Base-by-base conservation (phyloP, 2,329 filamentous ascomycete genomes). In the Rhinocladiella mackenziei region DNA sequence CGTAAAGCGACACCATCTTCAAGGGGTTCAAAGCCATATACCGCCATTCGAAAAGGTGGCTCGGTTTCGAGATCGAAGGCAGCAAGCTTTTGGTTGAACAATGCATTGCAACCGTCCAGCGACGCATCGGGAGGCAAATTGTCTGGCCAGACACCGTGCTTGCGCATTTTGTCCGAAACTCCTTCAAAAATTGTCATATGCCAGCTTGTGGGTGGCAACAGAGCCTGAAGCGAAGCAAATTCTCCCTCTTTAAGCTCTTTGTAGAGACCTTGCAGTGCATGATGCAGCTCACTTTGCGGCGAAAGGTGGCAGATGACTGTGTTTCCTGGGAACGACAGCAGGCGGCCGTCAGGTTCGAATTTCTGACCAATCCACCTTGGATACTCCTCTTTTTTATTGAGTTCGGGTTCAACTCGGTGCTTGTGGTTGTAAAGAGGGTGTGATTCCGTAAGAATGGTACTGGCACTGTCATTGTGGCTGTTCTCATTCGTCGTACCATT, bases 141-240 rank as follows among this genome's bases (percentile, higher is more conserved):
- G 13, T 29, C 36, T 9, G 43, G 43, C 43, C 36, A 41, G 10
- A 11, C 25, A 9, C 14, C 37, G 9, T 14, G 18, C 26, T 20
- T 46, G 43, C 26, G 43, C 8, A 46, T 46, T 22, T 41, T 36
- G 26, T 46, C 26, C 10, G 43, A 38, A 3, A 46, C 37, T 20
- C 35, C 43, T 20, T 46, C 43, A 31, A 31, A 46, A 8, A 46
- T 14, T n/a, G 43, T 46, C 43, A 46, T 46, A 35, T 46, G 43
- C 36, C 37, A 46, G 20, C 36, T 41, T 22, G 26, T 22, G 29
- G 43, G 26, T 14, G 43, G 43, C 28, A 46, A 29, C 7, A 46
- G 25, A 37, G 19, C 30, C 15, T 29, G 41, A 13, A 28, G 18
- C 3, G n/a, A 20, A 3, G 36, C 22, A 29, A 46, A 41, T n/a